These are phyloP conservation scores for Avena sativa DNA, from an alignment of 176 grass and related monocot genomes.

Conservation along the genomic window DNA sequence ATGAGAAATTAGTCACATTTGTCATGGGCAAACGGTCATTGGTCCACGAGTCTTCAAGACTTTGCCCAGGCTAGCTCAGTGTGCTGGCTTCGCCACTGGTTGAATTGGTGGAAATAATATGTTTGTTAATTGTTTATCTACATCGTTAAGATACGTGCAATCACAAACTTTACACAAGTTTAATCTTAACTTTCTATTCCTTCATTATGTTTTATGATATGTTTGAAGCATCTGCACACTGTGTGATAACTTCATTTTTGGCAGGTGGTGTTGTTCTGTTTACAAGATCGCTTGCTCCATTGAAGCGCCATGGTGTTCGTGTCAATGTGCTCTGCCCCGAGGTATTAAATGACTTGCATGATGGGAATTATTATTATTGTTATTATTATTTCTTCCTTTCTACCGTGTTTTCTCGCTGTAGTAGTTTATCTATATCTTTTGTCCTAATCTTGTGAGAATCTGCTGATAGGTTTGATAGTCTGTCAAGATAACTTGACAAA, in stretches of 20 bases:
- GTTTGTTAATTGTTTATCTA: neutral
- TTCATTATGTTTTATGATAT: neutral
- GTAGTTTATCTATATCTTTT: neutral
- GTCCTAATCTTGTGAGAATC: slow-evolving; percentile 20
- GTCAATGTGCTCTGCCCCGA: slow-evolving; percentile 95
- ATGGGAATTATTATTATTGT: slow-evolving; percentile 18
- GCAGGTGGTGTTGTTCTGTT: slow-evolving; percentile 94
- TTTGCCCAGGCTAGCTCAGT: too few species aligned
- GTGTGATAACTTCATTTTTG: slow-evolving; percentile 44
- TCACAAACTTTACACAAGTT: neutral
- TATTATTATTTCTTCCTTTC: slow-evolving; percentile 21
- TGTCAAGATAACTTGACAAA: slow-evolving; percentile 30
- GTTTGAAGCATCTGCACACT: neutral
- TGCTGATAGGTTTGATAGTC: slow-evolving; percentile 17
- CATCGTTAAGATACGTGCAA: slow-evolving; percentile 12
- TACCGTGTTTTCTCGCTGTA: neutral
- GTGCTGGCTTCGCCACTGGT: too few species aligned
- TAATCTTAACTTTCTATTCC: neutral
- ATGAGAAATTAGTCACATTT: too few species aligned
- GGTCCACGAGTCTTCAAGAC: too few species aligned
- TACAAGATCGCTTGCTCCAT: slow-evolving; percentile 82
- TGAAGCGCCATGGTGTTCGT: slow-evolving; percentile 81
- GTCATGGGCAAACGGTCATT: too few species aligned
- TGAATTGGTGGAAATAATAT: slow-evolving; percentile 32
- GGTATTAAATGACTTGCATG: slow-evolving; percentile 56